Evolutionary conservation across 306 rosid species (phyloP), one percentile per base, ranked within the genome.

Genomic region (Rosa rugosa): DNA sequence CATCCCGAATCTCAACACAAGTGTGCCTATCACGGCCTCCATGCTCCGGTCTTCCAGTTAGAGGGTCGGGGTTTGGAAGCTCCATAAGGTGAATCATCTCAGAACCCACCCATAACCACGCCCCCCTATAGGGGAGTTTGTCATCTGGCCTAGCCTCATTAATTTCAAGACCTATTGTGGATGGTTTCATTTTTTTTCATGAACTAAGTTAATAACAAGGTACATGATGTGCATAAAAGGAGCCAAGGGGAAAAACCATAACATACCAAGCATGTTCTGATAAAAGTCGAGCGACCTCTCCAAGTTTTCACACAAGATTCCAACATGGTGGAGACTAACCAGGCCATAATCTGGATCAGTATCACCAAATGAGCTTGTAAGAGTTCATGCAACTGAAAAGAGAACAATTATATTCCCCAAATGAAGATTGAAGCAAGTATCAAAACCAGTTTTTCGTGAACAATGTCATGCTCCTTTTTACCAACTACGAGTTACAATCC

Each of bases 101-200:
- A 42, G 98, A 88, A 65, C 99, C 99, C 69, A 95, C 98, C 99
- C 99, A 93, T 66, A 95, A 79, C 99, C 99, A 95, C 47, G 99
- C 96, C 79, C 99, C 99, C 75, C 94, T 87, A 42, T 93, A 95
- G 68, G 98, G 99, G 57, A 95, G 99, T 90, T 93, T 93, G 73
- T 95, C 90, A 40, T 95, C 83, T 41, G 99, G 99, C 88, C 99
- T 88, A 50, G 99, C 99, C 84, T 95, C 97, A 75, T 95, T 95
- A 80, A 93, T 90, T 82, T 88, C 78, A 75, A 95, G 97, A 62
- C 99, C 96, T 95, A 40, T 25, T 62, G 68, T 73, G 31, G 5
- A 38, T 6, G 59, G 59, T 51, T 63, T 57, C 41, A 31, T 23
- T 18, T 2, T 18, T 2, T 20, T 31, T 53, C 10, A 68, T 65